Base-by-base conservation (phyloP, 805 yeast genomes). In the Hanseniaspora guilliermondii region DNA sequence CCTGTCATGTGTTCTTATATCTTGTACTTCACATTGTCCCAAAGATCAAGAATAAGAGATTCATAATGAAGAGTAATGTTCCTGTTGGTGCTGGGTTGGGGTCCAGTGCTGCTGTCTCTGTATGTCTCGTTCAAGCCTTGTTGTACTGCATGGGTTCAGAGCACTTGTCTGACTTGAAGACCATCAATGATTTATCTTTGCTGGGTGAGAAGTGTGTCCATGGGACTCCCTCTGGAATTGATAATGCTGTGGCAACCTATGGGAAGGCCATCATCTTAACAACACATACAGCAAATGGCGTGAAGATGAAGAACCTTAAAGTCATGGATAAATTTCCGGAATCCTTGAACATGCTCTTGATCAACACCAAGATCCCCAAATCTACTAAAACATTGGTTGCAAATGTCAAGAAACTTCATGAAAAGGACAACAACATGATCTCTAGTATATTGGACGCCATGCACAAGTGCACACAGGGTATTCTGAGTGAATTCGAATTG, bases 51-150 rank as follows among this genome's bases (percentile, higher is more conserved):
- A 85, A 85, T 4, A 63, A 74, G 57, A 74, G 73, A 35, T 87
- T 83, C 65, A 73, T 80, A 3, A 80, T 86, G 16, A 77, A 89
- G 56, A 86, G 96, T 0, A 82, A 95, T 1, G 71, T 89, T 49
- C 98, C 98, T 0, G 83, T 91, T 48, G 97, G 98, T 39, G 97
- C 98, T 0, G 98, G 98, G 0, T 74, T 93, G 47, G 98, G 98
- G 0, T 86, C 96, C 1, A 85, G 95, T 45, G 97, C 97, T 0
- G 81, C 96, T 2, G 77, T 87, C 17, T 79, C 94, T 0, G 97
- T 93, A 3, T 82, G 93, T 62, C 65, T 93, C 37, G 77, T 95
- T 0, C 72, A 91, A 16, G 94, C 93, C 0, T 71, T 91, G 64
- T 60, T 62, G 2, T 77, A 83, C 3, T 35, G 65, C 0, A 55